phyloP scores from a whole-genome alignment of 768 basidiomycete species.

The Mycena haematopus region DNA sequence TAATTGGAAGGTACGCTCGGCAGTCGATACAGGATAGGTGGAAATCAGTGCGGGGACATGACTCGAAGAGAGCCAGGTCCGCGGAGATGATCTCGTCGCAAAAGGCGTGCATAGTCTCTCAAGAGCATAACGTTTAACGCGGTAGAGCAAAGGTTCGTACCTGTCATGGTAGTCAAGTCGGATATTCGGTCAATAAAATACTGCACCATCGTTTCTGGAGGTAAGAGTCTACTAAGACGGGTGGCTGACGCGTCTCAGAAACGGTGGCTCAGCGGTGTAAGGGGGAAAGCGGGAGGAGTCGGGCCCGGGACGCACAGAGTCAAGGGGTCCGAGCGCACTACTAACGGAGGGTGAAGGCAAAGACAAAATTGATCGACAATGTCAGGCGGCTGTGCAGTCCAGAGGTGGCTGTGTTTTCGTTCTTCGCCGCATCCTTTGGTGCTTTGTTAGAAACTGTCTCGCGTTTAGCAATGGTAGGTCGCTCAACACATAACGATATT shows the following conservation, averaged over 20 bases:
- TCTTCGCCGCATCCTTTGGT: background rate
- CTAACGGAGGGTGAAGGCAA: too few relatives aligned
- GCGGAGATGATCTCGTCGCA: background rate
- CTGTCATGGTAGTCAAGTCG: background rate
- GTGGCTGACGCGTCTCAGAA: too few relatives aligned
- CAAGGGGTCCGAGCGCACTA: too few relatives aligned
- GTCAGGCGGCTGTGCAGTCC: too few relatives aligned
- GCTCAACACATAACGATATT: background rate
- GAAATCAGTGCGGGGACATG: background rate
- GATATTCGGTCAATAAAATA: background rate
- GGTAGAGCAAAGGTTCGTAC: background rate
- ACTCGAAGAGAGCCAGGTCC: background rate
- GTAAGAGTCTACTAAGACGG: too few relatives aligned
- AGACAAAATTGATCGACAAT: too few relatives aligned
- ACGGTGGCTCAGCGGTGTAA: too few relatives aligned
- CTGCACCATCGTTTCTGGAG: background rate
- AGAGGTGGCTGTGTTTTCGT: background rate
- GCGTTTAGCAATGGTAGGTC: slow-evolving; percentile 20
- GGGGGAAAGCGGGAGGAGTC: too few relatives aligned
- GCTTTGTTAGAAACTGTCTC: background rate
- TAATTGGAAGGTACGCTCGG: background rate
- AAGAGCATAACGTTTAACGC: background rate
- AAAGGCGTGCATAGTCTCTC: background rate
- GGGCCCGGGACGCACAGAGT: too few relatives aligned
- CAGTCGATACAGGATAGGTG: background rate